Percentiles rank a stretch among this genome's conserved stretches.
Evolutionary conservation across 345 rosid genomes (phyloP).

Genomic region (Carallia brachiata): DNA sequence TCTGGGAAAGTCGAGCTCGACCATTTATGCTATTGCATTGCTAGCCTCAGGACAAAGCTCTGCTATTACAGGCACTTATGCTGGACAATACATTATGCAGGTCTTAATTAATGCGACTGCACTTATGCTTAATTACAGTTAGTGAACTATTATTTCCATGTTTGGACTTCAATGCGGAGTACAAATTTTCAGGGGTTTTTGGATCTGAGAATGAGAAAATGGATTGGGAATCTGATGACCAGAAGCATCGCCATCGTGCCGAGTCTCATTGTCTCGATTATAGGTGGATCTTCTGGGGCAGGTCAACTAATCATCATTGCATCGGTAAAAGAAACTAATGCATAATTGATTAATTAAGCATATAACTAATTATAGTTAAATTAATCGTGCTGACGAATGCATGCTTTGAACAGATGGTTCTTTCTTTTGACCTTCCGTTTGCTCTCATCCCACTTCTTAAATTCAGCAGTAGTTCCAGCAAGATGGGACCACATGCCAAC

Average conservation of each 20-base stretch:
- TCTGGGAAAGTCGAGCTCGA: constrained; percentile 56
- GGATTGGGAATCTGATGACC: constrained; percentile 57
- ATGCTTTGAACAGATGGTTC: constrained; percentile 52
- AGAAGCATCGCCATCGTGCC: constrained; percentile 61
- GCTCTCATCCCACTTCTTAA: constrained; percentile 68
- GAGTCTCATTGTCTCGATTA: constrained; percentile 52
- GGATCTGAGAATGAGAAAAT: constrained; percentile 54
- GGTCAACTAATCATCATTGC: constrained; percentile 62
- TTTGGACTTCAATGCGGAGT: background rate
- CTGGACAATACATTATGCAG: constrained; percentile 71
- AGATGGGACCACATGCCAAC: constrained; percentile 72
- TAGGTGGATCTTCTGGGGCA: constrained; percentile 61
- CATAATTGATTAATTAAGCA: too few relatives aligned
- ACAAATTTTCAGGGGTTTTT: constrained; percentile 49
- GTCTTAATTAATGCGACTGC: constrained; percentile 7
- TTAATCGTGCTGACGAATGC: background rate
- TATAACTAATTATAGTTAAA: too few relatives aligned
- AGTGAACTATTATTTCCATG: too few relatives aligned
- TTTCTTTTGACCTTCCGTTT: constrained; percentile 74
- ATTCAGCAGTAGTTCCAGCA: constrained; percentile 57
- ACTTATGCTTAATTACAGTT: too few relatives aligned
- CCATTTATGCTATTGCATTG: constrained; percentile 54
- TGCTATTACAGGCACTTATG: constrained; percentile 63
- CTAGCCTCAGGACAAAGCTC: constrained; percentile 75
- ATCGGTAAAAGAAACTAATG: constrained; percentile 34